Base-by-base conservation (phyloP, 352 stramenopile species). In the Phytophthora niederhauseri region DNA sequence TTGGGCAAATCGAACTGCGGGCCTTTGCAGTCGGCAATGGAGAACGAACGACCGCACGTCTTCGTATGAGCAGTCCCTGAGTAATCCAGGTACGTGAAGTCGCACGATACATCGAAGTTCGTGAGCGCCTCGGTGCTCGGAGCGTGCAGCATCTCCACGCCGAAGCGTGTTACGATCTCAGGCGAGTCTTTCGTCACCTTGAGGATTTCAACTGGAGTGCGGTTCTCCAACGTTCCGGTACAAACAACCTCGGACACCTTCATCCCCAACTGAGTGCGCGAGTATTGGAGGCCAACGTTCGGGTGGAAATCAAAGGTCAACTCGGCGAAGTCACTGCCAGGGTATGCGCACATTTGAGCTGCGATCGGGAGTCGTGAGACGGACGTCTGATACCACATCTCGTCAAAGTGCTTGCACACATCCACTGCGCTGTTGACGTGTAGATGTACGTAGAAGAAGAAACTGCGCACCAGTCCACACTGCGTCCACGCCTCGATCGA, bases 361-460 rank as follows among this genome's bases (percentile, higher is more conserved):
- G 54, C 51, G 38, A 81, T 65, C 2, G 76, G 73, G 46, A 78
- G 61, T 12, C 61, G 52, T 20, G 73, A 76, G 17, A 75, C 61
- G 1, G 66, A 70, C 8, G 66, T 80, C 66, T 92, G 80, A 64
- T 92, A 92, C 82, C 82, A 92, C 84, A 92, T 89, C n/a, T 73
- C 66, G 45, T 68, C 59, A 51, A 91, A 90, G 17, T 77, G 66
- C 8, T 90, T 70, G 53, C 81, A 89, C 15, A 92, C 70, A 14
- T 66, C 54, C 54, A 87, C 64, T 34, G 66, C 66, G 38, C 73
- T 84, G 64, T 80, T 76, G 48, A 82, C 64, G 50, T 91, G 82
- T 36, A 91, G 58, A 48, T 80, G 66, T 2, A 91, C 70, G 52
- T 77, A 74, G 52, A 90, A 89, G 34, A 74, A 68, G 48, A 41